Evolutionary conservation across 495 filamentous ascomycete genomes (phyloP), one percentile per base, ranked within the genome.

Genomic region (Lasiosphaeriaceae sp.): DNA sequence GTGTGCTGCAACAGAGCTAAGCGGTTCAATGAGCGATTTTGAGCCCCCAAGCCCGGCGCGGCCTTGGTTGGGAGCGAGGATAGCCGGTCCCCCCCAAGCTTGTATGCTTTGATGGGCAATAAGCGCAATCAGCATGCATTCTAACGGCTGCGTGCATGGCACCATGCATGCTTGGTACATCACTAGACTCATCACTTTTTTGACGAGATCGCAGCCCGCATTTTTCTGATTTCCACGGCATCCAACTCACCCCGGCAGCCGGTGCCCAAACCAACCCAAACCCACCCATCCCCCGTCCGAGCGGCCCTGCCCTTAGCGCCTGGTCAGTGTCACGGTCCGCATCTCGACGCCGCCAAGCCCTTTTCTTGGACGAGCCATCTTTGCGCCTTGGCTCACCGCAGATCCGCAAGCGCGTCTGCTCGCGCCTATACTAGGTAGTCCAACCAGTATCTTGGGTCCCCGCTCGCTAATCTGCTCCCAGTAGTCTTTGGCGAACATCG

Each of bases 121-220:
- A 43, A 43, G 39, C 19, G 58, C 37, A 21, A 31, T 37, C 58
- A 50, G 35, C 54, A 35, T 50, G 51, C 55, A 55, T 57, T 46
- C 49, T 12, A 16, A 4, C 14, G n/a, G 14, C 39, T 50, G 24
- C 20, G 23, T 57, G 55, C 59, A 61, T 48, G 34, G 3, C 50
- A 48, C 41, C 58, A 31, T 61, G 60, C 60, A 64, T 60, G 37
- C 20, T 23, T 35, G 47, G 46, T 51, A 48, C 58, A 61, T 64
- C 61, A 64, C 53, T 57, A 51, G 61, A 64, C 51, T 50, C 55
- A 29, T n/a, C 24, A 22, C 9, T 14, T 34, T 19, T 47, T n/a
- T n/a, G n/a, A 45, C 7, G 4, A 31, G 26, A 31, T 31, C 26
- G 26, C 26, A 31, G 26, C 4, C 26, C 3, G 9, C 26, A 31